Conservation (phyloP, 306 rosid genomes). For the Malus domestica region DNA sequence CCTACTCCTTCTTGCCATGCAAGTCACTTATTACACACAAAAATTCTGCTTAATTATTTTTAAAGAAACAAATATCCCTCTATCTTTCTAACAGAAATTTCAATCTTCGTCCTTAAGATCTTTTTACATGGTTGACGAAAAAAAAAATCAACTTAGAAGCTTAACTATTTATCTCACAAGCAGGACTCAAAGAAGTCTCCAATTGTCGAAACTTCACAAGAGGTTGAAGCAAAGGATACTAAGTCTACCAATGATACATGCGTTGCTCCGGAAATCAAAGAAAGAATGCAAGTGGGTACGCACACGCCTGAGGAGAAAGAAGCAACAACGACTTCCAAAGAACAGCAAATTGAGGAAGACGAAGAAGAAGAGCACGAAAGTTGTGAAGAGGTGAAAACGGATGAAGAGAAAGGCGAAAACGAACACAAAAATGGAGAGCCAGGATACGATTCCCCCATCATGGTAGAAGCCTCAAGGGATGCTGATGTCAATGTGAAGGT, state of each 20-base stretch:
- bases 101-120: not conserved
- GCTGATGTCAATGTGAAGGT: constrained; percentile 19
- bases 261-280: no score
- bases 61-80: not conserved
- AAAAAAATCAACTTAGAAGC: not conserved
- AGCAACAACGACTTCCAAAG: constrained; percentile 1
- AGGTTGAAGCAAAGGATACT: no score
- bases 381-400: constrained; percentile 11
- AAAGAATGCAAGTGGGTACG: not conserved
- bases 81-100: not conserved
- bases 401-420: constrained; percentile 14
- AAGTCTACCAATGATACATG: no score
- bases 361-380: constrained; percentile 12
- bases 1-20: not conserved
- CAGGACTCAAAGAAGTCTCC: constrained; percentile 9
- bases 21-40: not conserved
- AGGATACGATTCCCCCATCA: constrained; percentile 20
- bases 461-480: constrained; percentile 34
- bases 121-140: no score
- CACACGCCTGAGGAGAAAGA: constrained; percentile 11
- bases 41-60: no score
- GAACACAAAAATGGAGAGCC: constrained; percentile 18
- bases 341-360: constrained; percentile 13
- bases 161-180: not conserved
- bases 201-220: no score